phyloP scores from a whole-genome alignment of 139 green algal species.

The Ulvella scutata region DNA sequence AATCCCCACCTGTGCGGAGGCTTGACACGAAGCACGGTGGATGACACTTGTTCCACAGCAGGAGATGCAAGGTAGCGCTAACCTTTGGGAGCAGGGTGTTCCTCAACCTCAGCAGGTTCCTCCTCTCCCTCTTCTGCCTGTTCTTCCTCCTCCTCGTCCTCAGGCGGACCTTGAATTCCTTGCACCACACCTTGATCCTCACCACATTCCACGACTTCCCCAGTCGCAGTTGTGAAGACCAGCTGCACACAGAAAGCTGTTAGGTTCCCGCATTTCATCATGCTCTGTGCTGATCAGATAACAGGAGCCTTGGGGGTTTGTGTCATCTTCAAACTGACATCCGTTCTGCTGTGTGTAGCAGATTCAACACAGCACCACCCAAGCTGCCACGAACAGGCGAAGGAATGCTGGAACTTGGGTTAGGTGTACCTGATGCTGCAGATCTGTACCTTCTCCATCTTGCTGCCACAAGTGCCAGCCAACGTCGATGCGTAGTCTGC shows the following conservation, averaged over 20 bases:
- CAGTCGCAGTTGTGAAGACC: not conserved
- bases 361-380: not conserved
- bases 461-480: not conserved
- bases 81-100: not conserved
- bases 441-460: not conserved
- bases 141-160: constrained; percentile 6
- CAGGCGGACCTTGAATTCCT: not conserved
- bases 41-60: not conserved
- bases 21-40: not conserved
- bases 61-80: not conserved
- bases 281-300: not conserved
- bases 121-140: not conserved
- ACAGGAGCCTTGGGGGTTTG: not conserved
- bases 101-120: not conserved
- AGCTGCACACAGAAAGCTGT: not conserved
- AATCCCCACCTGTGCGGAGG: not conserved
- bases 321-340: not conserved
- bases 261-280: not conserved
- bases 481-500: not conserved
- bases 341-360: not conserved
- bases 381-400: not conserved
- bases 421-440: not conserved
- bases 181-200: not conserved
- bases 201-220: not conserved
- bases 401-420: not conserved